A percentile compares a stretch with the other conserved stretches of the same genome.
Evolutionary conservation across 139 green algal species (phyloP).

Genomic region (Micractinium conductrix): DNA sequence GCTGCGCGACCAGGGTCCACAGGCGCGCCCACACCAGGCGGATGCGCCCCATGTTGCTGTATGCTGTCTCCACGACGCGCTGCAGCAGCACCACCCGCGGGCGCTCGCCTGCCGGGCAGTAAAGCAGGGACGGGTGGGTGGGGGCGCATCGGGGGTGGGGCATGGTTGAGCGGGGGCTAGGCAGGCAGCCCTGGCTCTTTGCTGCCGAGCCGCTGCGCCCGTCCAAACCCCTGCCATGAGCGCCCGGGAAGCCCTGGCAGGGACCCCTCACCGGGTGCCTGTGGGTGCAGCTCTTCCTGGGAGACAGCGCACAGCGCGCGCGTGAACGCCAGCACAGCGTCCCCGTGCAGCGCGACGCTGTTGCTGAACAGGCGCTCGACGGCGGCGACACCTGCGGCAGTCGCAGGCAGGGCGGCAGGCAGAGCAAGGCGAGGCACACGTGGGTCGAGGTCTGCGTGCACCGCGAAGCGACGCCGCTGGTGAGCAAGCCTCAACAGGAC

Average conservation of each 20-base stretch:
- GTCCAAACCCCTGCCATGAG: too few relatives aligned
- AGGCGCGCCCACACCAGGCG: slow-evolving; percentile 95
- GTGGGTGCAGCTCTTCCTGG: slow-evolving; percentile 80
- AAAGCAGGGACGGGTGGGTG: background rate
- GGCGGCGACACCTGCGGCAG: background rate
- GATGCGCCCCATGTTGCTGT: slow-evolving; percentile 97
- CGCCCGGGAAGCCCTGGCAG: too few relatives aligned
- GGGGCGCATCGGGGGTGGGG: too few relatives aligned
- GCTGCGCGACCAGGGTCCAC: slow-evolving; percentile 85
- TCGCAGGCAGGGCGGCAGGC: too few relatives aligned
- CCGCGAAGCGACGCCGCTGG: too few relatives aligned
- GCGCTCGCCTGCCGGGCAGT: background rate
- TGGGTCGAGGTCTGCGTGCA: too few relatives aligned
- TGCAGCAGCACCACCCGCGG: slow-evolving; percentile 46
- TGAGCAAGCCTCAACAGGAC: too few relatives aligned
- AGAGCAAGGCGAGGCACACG: too few relatives aligned
- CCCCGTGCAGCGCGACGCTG: slow-evolving; percentile 76
- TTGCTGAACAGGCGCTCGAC: slow-evolving; percentile 66
- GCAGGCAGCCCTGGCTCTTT: too few relatives aligned
- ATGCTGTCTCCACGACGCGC: slow-evolving; percentile 66
- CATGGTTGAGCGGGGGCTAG: too few relatives aligned
- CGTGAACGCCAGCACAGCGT: slow-evolving; percentile 95
- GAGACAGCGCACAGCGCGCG: slow-evolving; percentile 84
- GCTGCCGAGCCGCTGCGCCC: too few relatives aligned
- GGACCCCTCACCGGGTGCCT: slow-evolving; percentile 3